Evolutionary conservation across 2,329 filamentous ascomycete genomes (phyloP).

Genomic region (Pseudocercospora eumusae): DNA sequence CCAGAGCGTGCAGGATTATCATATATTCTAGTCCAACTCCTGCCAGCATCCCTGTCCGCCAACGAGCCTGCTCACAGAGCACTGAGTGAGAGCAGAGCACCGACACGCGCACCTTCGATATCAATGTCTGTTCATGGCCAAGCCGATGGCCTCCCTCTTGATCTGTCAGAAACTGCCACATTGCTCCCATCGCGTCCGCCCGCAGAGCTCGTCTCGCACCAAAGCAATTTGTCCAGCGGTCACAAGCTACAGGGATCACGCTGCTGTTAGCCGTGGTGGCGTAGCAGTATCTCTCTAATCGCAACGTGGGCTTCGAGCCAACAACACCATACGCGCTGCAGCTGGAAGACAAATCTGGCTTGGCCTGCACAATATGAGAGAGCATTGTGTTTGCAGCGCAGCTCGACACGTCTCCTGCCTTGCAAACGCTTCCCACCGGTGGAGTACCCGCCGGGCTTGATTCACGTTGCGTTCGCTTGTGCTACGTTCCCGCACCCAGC

Average conservation of each 20-base stretch:
- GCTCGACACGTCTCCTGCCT: neutral
- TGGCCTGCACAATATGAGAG: neutral
- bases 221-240: conserved; percentile 11
- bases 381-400: neutral
- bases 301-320: conserved; percentile 11
- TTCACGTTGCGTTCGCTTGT: conserved; percentile 14
- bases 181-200: neutral
- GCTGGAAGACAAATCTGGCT: neutral
- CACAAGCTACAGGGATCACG: conserved; percentile 10
- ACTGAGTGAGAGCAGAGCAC: too few relatives aligned
- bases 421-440: neutral
- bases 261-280: conserved; percentile 12
- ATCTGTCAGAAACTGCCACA: conserved; percentile 10
- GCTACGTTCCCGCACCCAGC: neutral
- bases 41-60: neutral
- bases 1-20: conserved; percentile 5
- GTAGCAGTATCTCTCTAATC: conserved; percentile 8
- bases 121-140: neutral
- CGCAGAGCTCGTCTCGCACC: conserved; percentile 10
- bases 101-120: neutral
- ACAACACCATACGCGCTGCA: conserved; percentile 5
- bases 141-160: neutral
- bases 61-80: neutral
- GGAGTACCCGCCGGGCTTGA: neutral
- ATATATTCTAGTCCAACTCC: neutral